These are phyloP conservation scores for Malus sieversii DNA, from an alignment of 306 rosid genomes.

Conservation along the genomic window DNA sequence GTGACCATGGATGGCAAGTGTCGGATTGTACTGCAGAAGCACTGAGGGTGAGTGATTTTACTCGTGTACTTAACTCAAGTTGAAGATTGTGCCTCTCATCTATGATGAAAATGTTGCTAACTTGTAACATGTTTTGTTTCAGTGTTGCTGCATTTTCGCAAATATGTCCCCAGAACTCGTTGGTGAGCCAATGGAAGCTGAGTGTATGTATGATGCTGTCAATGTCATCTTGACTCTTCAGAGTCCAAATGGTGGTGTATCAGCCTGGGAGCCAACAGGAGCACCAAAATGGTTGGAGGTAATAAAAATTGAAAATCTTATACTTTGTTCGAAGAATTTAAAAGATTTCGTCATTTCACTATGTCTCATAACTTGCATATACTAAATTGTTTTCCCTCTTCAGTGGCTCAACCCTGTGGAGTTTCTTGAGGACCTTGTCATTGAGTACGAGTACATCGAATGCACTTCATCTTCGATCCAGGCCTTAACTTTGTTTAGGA, in stretches of 20 bases:
- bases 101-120: background rate
- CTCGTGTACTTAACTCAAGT: background rate
- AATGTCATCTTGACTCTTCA: conserved; percentile 59
- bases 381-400: background rate
- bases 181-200: conserved; percentile 61
- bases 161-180: conserved; percentile 51
- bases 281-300: conserved; percentile 30
- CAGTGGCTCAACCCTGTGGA: conserved; percentile 43
- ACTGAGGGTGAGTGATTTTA: conserved; percentile 12
- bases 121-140: background rate
- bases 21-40: conserved; percentile 39
- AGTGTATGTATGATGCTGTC: conserved; percentile 50
- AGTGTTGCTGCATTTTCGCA: conserved; percentile 64
- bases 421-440: conserved; percentile 31
- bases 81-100: background rate
- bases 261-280: conserved; percentile 48
- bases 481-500: conserved; percentile 25
- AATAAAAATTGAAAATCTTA: background rate
- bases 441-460: conserved; percentile 40
- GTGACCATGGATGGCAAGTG: conserved; percentile 36
- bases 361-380: background rate
- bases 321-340: background rate
- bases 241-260: conserved; percentile 72
- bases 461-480: conserved; percentile 40
- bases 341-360: background rate